Percentiles rank a stretch among this genome's conserved stretches.
Evolutionary conservation across 2,329 filamentous ascomycete genomes (phyloP).

Genomic region (Chalaropsis ovoidea): DNA sequence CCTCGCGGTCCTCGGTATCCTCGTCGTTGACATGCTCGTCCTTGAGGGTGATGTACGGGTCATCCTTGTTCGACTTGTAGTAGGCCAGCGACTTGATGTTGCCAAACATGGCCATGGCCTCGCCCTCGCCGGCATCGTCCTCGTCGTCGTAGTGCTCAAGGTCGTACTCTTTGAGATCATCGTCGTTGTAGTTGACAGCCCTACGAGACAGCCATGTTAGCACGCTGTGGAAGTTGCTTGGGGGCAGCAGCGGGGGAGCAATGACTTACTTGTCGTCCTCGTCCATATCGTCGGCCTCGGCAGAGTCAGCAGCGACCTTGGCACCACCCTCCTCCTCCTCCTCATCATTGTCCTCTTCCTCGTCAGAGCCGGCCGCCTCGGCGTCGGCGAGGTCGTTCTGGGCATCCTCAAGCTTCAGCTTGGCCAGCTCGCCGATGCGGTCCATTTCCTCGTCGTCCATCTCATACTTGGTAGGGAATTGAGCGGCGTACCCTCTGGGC

Average conservation of each 20-base stretch:
- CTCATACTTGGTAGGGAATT: constrained; percentile 64
- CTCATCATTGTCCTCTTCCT: constrained; percentile 29
- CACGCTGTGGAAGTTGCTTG: constrained; percentile 1
- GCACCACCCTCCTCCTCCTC: constrained; percentile 30
- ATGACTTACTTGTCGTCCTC: constrained; percentile 24
- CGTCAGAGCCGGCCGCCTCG: constrained; percentile 27
- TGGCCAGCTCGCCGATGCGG: constrained; percentile 63
- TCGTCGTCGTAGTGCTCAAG: constrained; percentile 84
- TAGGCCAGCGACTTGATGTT: constrained; percentile 90
- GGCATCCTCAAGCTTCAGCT: constrained; percentile 80
- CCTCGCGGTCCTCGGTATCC: constrained; percentile 73
- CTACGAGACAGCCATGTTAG: constrained; percentile 26
- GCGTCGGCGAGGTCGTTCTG: constrained; percentile 63
- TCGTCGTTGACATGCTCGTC: constrained; percentile 60
- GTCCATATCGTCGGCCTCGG: constrained; percentile 21
- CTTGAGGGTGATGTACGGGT: constrained; percentile 89
- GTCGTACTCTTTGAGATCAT: constrained; percentile 91
- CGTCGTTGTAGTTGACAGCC: constrained; percentile 51
- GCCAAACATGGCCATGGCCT: constrained; percentile 83
- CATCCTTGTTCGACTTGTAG: constrained; percentile 86
- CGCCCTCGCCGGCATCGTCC: constrained; percentile 41
- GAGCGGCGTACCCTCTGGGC: constrained; percentile 63
- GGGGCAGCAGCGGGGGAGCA: neutral
- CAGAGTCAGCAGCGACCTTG: constrained; percentile 20
- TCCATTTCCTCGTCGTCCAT: constrained; percentile 67